Evolutionary conservation across 2,329 filamentous ascomycete genomes (phyloP), one percentile per base, ranked within the genome.

Genomic region (Penicillium janthinellum): DNA sequence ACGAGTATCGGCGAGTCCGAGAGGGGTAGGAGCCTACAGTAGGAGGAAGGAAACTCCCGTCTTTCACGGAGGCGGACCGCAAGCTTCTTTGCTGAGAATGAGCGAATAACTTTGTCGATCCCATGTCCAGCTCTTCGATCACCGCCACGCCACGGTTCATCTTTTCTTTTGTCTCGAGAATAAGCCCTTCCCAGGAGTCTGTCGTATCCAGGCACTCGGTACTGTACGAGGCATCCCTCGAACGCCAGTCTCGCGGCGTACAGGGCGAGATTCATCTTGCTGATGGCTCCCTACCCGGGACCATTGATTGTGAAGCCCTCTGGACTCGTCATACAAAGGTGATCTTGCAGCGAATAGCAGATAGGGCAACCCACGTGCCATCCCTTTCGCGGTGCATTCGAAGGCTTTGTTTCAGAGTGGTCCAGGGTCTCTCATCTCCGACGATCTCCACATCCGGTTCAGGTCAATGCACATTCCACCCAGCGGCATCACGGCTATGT

Each of bases 261-360:
- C 22, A 31, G 31, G 48, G 37, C 48, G 22, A 55, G 49, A 38
- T 41, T 25, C 39, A 37, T 44, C 37, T 45, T 57, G 54, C 45
- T 38, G 56, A 57, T 59, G 52, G 22, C 47, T 63, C 44, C 61
- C 52, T 39, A 42, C 48, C 8, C 15, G 20, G 45, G 10, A 11
- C 6, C 10, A 42, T 20, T 8, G 47, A 20, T 35, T 3, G 39
- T 34, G 20, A 35, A 2, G 7, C 25, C 31, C 8, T 34, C 17
- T 59, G 8, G 63, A 67, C 64, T 60, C 50, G 42, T 66, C 65
- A 65, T 64, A 62, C 42, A 42, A 7, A 8, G 15, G n/a, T 17
- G 39, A 20, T 17, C 25, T 14, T 35, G 44, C 25, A n/a, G 15
- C 15, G 2, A 47, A 47, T 47, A 11, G 25, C 44, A 17, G 11